Evolutionary conservation across 2,329 filamentous ascomycete species (phyloP).

Genomic region (Fusarium stilboides): DNA sequence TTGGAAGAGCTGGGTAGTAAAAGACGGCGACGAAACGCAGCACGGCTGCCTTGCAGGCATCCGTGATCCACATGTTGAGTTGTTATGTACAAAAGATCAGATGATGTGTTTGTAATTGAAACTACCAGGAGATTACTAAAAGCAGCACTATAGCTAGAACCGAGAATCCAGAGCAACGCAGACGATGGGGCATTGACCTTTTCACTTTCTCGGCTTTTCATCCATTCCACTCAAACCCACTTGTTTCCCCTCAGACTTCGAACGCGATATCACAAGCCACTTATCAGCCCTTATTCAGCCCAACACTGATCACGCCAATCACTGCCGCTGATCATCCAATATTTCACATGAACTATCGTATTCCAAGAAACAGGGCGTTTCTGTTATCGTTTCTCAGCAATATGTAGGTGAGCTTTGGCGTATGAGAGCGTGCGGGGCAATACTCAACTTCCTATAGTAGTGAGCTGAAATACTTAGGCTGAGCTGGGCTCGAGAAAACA

Average conservation of each 20-base stretch:
- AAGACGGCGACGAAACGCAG: constrained; percentile 16
- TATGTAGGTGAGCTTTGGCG: too few relatives aligned
- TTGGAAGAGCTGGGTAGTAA: not conserved
- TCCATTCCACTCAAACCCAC: not conserved
- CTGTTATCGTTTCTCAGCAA: not conserved
- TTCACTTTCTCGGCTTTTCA: not conserved
- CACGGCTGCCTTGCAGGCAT: constrained; percentile 16
- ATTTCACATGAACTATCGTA: not conserved
- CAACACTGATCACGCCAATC: not conserved
- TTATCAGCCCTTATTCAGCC: constrained; percentile 1
- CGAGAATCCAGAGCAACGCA: not conserved
- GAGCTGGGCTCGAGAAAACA: not conserved
- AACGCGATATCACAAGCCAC: constrained; percentile 1
- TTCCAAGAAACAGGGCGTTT: not conserved
- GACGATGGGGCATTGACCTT: not conserved
- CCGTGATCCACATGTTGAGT: constrained; percentile 15
- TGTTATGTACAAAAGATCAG: not conserved
- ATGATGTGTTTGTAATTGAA: too few relatives aligned
- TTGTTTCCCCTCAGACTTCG: not conserved
- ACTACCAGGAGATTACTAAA: not conserved
- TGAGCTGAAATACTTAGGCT: constrained; percentile 6
- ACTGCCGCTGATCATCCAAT: not conserved
- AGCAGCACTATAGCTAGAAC: not conserved
- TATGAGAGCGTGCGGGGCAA: not conserved
- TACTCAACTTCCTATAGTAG: not conserved